These are phyloP conservation scores for Thelephora terrestris DNA, from an alignment of 1,284 basidiomycete species.

Conservation along the genomic window DNA sequence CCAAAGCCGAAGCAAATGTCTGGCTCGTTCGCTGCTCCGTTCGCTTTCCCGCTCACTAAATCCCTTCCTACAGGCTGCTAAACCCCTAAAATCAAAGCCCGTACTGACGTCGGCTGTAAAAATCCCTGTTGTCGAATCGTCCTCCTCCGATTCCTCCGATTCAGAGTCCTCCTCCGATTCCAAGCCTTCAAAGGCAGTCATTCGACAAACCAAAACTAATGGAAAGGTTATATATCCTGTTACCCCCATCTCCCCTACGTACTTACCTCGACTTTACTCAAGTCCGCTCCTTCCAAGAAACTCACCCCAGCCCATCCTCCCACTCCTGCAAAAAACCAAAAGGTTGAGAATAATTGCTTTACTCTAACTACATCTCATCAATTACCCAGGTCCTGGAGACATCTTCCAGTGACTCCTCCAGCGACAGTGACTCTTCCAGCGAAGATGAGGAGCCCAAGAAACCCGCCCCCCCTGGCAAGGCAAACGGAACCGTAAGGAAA, in stretches of 20 bases:
- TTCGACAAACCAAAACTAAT: conserved; percentile 14
- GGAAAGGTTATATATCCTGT: conserved; percentile 9
- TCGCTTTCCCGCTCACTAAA: conserved; percentile 3
- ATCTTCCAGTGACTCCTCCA: no score
- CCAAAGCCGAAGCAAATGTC: conserved; percentile 18
- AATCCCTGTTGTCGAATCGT: conserved; percentile 19
- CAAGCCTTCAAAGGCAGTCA: conserved; percentile 9
- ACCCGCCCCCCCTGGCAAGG: conserved; percentile 1
- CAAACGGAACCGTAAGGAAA: no score
- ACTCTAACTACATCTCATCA: no score
- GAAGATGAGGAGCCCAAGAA: conserved; percentile 6
- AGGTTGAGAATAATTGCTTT: no score
- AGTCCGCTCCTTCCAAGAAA: no score
- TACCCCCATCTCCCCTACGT: no score
- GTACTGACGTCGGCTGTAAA: conserved; percentile 21
- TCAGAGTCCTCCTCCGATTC: conserved; percentile 12
- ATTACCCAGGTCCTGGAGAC: no score
- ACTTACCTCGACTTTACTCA: no score
- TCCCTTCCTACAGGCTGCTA: conserved; percentile 10
- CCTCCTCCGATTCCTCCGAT: conserved; percentile 20
- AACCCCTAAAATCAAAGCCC: neutral
- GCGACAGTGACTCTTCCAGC: conserved; percentile 2
- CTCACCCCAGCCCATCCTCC: no score
- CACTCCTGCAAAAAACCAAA: no score
- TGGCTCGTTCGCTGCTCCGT: neutral